Conservation (phyloP, 202 grass and related monocot genomes). For the Panicum virgatum region DNA sequence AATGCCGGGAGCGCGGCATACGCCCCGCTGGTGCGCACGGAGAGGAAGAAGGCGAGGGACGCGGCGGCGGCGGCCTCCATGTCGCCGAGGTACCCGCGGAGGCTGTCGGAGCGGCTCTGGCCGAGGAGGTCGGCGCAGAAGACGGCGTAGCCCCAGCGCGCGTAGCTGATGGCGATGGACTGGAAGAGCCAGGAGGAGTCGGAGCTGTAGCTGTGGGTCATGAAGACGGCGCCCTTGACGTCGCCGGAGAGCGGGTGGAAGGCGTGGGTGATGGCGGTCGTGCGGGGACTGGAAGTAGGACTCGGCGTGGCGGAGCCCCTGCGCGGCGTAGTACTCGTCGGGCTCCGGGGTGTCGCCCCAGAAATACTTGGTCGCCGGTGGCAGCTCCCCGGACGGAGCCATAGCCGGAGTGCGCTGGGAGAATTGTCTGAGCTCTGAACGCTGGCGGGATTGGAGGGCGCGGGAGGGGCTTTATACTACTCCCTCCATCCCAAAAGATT, state of each 20-base stretch:
- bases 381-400: background rate
- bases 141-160: conserved; percentile 65
- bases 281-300: conserved; percentile 54
- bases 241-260: conserved; percentile 59
- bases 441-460: background rate
- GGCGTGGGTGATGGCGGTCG: conserved; percentile 67
- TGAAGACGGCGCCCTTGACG: conserved; percentile 56
- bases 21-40: conserved; percentile 22
- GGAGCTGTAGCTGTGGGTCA: conserved; percentile 64
- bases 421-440: background rate
- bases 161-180: conserved; percentile 58
- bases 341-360: conserved; percentile 62
- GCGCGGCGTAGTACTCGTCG: conserved; percentile 57
- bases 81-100: conserved; percentile 57
- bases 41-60: conserved; percentile 68
- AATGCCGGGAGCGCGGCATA: conserved; percentile 54
- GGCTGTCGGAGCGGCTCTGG: conserved; percentile 67
- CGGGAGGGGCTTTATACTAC: background rate
- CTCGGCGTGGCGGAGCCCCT: conserved; percentile 46
- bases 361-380: conserved; percentile 45
- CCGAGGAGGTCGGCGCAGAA: conserved; percentile 76
- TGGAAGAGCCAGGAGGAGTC: conserved; percentile 81
- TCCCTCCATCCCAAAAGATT: too few relatives aligned
- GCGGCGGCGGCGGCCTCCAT: conserved; percentile 60
- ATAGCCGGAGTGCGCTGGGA: background rate